Base-by-base conservation (phyloP, 306 rosid species). In the Sphenostylis stenocarpa region DNA sequence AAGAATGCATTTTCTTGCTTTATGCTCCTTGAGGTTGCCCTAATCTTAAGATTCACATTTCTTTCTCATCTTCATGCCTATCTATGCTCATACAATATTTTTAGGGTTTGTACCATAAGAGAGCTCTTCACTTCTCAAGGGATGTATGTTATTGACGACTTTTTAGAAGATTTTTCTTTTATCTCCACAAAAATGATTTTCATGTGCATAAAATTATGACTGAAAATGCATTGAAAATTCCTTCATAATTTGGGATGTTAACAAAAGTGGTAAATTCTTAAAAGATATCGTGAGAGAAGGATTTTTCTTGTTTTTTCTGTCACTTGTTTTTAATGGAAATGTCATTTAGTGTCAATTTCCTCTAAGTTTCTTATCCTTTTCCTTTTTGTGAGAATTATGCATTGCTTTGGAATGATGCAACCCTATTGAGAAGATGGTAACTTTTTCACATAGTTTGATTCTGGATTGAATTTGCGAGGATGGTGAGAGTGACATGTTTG, bases 401-500 rank as follows among this genome's bases (percentile, higher is more conserved):
- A 61, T 71, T 57, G 56, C 72, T 62, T 41, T 76, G 65, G 70
- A 76, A 52, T 62, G 75, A 79, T 79, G 73, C 77, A 79, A 61
- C 51, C 66, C 28, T 33, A 39, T 48, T 73, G 58, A 13, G 2
- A 60, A 60, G 43, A 60, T 60, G 67, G 43, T 60, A 60, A 60
- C 75, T 70, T 70, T 75, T 76, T 34, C 84, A 70, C 39, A 70
- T 38, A 2, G 61, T 73, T 16, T 79, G 70, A 78, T 82, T 82
- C 83, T 82, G 65, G 77, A 55, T 81, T 82, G 76, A 69, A 85
- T 69, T 79, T 81, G 84, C 13, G 49, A 53, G 75, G 75, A 72
- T 82, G 61, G 77, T 83, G 82, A 72, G 80, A 11, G 69, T 47
- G 73, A 38, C 79, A 72, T 73, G 49, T 57, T 71, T 53, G 74